Conservation (phyloP, 2,329 filamentous ascomycete species). For the Aspergillus novofumigatus region DNA sequence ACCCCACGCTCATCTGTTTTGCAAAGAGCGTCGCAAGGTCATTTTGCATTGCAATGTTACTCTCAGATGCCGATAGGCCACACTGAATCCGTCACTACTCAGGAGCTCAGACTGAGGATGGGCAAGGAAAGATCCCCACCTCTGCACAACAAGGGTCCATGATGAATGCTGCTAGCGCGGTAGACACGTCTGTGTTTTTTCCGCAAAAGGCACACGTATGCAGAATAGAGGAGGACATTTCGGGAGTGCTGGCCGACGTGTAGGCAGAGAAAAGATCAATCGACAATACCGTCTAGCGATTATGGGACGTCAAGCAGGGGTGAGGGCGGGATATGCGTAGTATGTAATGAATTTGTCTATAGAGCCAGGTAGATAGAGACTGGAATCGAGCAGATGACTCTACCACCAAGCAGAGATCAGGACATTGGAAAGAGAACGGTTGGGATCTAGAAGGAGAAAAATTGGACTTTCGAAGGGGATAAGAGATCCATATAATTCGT, state of each 20-base stretch:
- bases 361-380: too few species aligned
- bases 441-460: neutral
- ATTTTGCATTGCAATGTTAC: constrained; percentile 65
- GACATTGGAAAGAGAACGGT: neutral
- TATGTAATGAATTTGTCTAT: neutral
- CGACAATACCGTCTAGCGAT: neutral
- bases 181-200: constrained; percentile 34
- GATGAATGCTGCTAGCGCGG: constrained; percentile 32
- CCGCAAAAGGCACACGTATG: constrained; percentile 39
- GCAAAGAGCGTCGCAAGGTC: constrained; percentile 79
- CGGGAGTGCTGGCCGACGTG: neutral
- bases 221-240: constrained; percentile 35
- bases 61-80: constrained; percentile 38
- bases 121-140: constrained; percentile 29
- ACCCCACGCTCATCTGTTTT: constrained; percentile 64
- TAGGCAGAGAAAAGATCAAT: neutral
- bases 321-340: neutral
- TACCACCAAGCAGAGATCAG: neutral
- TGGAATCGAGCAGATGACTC: too few species aligned
- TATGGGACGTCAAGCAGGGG: neutral
- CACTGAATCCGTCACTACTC: constrained; percentile 29
- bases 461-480: too few species aligned
- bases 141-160: constrained; percentile 38
- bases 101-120: constrained; percentile 18
- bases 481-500: neutral